These are phyloP conservation scores for Phlebopus sp. DNA, from an alignment of 1,284 basidiomycete genomes.

Conservation along the genomic window DNA sequence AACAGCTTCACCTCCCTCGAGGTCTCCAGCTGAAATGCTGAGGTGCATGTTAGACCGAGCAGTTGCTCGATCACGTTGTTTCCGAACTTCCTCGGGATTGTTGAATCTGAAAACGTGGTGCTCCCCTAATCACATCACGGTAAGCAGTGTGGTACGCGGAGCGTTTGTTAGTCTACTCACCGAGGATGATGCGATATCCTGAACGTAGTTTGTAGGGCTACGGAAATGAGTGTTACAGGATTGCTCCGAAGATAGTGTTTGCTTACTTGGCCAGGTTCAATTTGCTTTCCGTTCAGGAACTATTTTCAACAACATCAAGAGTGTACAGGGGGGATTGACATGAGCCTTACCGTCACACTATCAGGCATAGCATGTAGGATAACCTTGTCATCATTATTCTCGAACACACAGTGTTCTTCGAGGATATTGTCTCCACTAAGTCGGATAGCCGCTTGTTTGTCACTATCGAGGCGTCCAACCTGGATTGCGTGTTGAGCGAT, in stretches of 20 bases:
- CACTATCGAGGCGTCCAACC: conserved; percentile 82
- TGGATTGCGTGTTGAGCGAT: conserved; percentile 31
- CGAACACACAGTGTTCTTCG: conserved; percentile 90
- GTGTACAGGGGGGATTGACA: neutral
- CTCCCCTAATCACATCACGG: conserved; percentile 58
- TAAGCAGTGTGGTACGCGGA: conserved; percentile 8
- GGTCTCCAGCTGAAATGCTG: conserved; percentile 60
- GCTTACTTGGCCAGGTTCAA: conserved; percentile 68
- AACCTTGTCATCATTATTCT: conserved; percentile 85
- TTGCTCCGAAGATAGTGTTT: conserved; percentile 13
- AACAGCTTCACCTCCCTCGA: conserved; percentile 48
- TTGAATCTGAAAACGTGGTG: conserved; percentile 99
- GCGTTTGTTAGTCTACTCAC: conserved; percentile 39
- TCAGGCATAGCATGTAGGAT: conserved; percentile 75
- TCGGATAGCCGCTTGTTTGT: conserved; percentile 82
- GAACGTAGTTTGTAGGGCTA: conserved; percentile 82
- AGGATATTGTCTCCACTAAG: conserved; percentile 91
- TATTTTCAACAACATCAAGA: conserved; percentile 29
- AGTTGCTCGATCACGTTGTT: conserved; percentile 77
- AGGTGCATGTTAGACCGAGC: conserved; percentile 66
- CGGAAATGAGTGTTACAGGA: conserved; percentile 20
- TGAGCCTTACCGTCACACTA: conserved; percentile 74
- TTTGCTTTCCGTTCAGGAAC: conserved; percentile 92
- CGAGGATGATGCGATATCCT: conserved; percentile 93
- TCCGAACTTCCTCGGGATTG: conserved; percentile 91